phyloP scores from a whole-genome alignment of 805 yeast genomes.

The Metschnikowia kofuensis region DNA sequence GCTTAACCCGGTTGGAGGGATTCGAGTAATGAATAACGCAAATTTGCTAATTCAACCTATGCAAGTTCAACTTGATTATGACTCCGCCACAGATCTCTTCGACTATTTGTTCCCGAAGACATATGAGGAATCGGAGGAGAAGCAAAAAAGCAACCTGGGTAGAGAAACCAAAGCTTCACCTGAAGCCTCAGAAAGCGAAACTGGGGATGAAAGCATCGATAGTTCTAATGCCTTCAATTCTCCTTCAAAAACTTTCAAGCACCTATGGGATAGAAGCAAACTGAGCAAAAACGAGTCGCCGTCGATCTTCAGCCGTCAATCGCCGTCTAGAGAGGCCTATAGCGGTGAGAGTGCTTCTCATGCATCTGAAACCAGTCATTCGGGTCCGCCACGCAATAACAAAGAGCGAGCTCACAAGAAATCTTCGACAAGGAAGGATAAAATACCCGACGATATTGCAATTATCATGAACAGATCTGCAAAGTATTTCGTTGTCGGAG shows the following conservation, averaged over 20 bases:
- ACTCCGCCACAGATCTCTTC: slow-evolving; percentile 59
- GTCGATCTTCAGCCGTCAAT: background rate
- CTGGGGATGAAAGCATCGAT: slow-evolving; percentile 13
- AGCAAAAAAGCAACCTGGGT: background rate
- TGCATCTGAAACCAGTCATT: slow-evolving; percentile 2
- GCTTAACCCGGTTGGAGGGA: slow-evolving; percentile 87
- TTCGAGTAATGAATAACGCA: slow-evolving; percentile 69
- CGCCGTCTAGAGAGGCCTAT: background rate
- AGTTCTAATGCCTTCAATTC: slow-evolving; percentile 14
- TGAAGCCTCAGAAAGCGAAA: slow-evolving; percentile 25
- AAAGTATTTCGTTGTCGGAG: slow-evolving; percentile 39
- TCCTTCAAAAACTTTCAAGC: slow-evolving; percentile 5
- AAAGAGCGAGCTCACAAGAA: background rate
- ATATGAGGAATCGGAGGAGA: slow-evolving; percentile 10
- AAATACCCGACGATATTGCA: slow-evolving; percentile 31
- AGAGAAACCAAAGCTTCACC: background rate
- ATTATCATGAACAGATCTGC: slow-evolving; percentile 43
- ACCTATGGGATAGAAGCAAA: slow-evolving; percentile 2
- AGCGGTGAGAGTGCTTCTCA: slow-evolving; percentile 4
- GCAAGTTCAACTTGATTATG: slow-evolving; percentile 69
- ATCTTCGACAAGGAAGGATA: background rate
- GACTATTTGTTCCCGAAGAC: slow-evolving; percentile 68
- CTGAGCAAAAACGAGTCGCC: slow-evolving; percentile 1
- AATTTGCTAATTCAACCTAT: slow-evolving; percentile 63
- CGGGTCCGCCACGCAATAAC: background rate